Evolutionary conservation across 768 basidiomycete species (phyloP).

Genomic region (Tephrocybe sp.): DNA sequence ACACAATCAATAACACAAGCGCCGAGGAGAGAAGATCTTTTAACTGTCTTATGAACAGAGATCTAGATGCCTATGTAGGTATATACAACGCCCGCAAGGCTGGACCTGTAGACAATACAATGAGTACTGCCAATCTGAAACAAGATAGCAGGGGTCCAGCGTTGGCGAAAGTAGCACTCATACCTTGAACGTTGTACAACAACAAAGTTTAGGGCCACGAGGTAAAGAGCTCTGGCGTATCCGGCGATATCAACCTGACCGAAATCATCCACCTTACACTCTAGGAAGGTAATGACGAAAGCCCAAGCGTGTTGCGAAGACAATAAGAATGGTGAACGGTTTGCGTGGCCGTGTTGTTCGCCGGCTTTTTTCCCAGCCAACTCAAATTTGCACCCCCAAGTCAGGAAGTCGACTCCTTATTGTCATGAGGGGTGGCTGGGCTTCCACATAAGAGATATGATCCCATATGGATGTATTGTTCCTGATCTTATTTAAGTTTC

Average conservation of each 20-base stretch:
- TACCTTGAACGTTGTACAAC: slow-evolving; percentile 20
- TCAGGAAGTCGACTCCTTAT: slow-evolving; percentile 18
- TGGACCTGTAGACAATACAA: slow-evolving; percentile 27
- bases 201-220: slow-evolving; percentile 35
- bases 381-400: slow-evolving; percentile 23
- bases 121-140: slow-evolving; percentile 24
- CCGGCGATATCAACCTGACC: slow-evolving; percentile 23
- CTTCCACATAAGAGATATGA: slow-evolving; percentile 8
- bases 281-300: slow-evolving; percentile 24
- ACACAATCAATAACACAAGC: slow-evolving; percentile 8
- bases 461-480: slow-evolving; percentile 24
- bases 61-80: slow-evolving; percentile 8
- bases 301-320: slow-evolving; percentile 18
- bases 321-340: slow-evolving; percentile 26
- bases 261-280: slow-evolving; percentile 30
- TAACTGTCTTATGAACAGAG: slow-evolving; percentile 25
- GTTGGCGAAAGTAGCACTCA: slow-evolving; percentile 22
- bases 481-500: slow-evolving; percentile 28
- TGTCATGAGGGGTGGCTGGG: slow-evolving; percentile 15
- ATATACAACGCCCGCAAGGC: neutral
- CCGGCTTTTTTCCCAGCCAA: slow-evolving; percentile 13
- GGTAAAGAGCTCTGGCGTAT: slow-evolving; percentile 25
- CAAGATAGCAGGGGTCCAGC: slow-evolving; percentile 21
- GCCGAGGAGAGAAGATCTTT: slow-evolving; percentile 20
- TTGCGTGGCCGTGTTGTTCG: slow-evolving; percentile 3